Conservation (phyloP, 2,329 filamentous ascomycete genomes). For the Pseudopyrenochaeta lycopersici region DNA sequence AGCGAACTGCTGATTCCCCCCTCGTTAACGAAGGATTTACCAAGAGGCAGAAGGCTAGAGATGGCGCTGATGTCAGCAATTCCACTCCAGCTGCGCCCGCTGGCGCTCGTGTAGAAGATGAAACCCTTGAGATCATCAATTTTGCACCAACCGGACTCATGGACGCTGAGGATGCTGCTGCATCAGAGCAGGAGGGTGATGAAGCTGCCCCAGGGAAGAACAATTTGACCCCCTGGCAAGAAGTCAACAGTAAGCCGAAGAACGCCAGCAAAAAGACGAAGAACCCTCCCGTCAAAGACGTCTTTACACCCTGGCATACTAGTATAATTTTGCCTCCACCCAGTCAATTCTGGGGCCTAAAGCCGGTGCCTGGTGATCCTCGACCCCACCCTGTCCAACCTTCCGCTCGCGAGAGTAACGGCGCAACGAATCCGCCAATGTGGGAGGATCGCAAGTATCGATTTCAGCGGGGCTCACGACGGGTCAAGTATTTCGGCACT, state of each 20-base stretch:
- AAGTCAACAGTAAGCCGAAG: no score
- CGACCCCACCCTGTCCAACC: slow-evolving; percentile 24
- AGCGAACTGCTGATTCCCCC: slow-evolving; percentile 7
- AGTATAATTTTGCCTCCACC: not conserved
- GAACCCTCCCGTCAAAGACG: slow-evolving; percentile 16
- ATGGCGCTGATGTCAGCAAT: not conserved
- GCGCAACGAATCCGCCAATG: slow-evolving; percentile 25
- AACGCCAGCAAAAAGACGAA: slow-evolving; percentile 1
- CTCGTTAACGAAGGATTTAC: not conserved
- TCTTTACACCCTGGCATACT: slow-evolving; percentile 7
- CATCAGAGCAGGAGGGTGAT: not conserved
- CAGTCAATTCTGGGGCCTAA: slow-evolving; percentile 28
- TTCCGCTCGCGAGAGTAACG: slow-evolving; percentile 28
- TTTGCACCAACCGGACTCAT: not conserved
- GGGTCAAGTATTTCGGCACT: slow-evolving; percentile 17
- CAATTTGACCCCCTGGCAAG: no score
- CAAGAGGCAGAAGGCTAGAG: slow-evolving; percentile 14
- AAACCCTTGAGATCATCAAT: not conserved
- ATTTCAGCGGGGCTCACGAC: slow-evolving; percentile 25
- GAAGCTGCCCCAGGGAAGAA: no score
- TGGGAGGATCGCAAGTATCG: slow-evolving; percentile 40
- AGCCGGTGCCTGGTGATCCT: slow-evolving; percentile 22
- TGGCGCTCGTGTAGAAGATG: not conserved
- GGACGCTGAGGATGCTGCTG: not conserved
- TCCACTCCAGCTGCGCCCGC: not conserved